Evolutionary conservation across 2,329 filamentous ascomycete species (phyloP), one percentile per base, ranked within the genome.

Genomic region (Xenoacremonium recifei): DNA sequence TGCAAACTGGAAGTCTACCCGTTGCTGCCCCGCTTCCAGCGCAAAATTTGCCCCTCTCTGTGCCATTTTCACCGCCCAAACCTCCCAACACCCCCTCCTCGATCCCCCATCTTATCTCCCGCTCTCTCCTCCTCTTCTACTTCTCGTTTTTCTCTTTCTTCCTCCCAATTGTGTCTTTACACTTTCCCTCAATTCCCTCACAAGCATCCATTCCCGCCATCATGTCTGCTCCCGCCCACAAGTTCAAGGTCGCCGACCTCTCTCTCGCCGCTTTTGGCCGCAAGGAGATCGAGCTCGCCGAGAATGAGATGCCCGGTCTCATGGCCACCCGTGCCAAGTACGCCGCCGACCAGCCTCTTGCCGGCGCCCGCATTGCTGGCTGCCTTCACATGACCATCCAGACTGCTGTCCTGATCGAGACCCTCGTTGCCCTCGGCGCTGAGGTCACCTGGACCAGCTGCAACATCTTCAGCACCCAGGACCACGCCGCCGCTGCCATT

Each of bases 371-470:
- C 65, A 96, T 99, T 71, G 93, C 93, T 62, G 93, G 93, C 67
- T 97, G 93, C 76, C 79, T 97, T 70, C 91, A 96, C 85, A 96
- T 96, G 92, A 97, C 93, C 70, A 97, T 99, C 76, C 93, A 99
- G 80, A 99, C 93, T 55, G 93, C 93, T 61, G 93, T 99, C 66
- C 85, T 99, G 64, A 99, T 99, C 73, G 93, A 99, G 85, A 99
- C 93, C 57, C 85, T 99, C 67, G 87, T 80, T 64, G 78, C 85
- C 59, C 89, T 99, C 63, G 93, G 93, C 76, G 93, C 93, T 63
- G 93, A 97, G 82, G 87, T 97, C 62, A 99, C 93, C 68, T 97
- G 93, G 93, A 87, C 92, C 49, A 93, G 87, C 61, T 99, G 93
- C 87, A 97, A 99, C 84, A 97, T 99, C 75, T 99, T 96, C 86